Base-by-base conservation (phyloP, 2,329 filamentous ascomycete species). In the Aureobasidium musti region DNA sequence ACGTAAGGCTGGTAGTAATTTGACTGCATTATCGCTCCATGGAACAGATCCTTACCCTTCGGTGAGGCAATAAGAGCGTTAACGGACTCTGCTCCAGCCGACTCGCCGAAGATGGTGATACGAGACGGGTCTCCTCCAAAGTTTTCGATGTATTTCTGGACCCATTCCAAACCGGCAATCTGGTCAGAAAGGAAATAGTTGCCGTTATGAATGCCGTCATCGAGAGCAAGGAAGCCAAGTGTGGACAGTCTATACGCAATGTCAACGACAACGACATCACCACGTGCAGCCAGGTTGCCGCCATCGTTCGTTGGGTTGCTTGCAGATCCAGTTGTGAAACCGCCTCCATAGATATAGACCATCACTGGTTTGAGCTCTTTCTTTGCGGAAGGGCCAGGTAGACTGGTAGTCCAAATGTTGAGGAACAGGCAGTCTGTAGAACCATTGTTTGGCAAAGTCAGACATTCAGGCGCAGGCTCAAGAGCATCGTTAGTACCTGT, bases 101-200 rank as follows among this genome's bases (percentile, higher is more conserved):
- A 39, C 37, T 69, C 67, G 5, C 64, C 67, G 21, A 65, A 69
- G 14, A 70, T 63, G 1, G 68, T 69, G 19, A 70, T 66, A 23
- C 39, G 52, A 6, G 26, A 30, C 23, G 69, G 68, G 43, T 71
- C 69, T 17, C 69, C 69, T 11, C 68, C 69, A 28, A 69, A 70
- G 47, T 35, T 50, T 11, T 41, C 54, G 14, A 66, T 66, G 30
- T 69, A 45, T 45, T 67, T 63, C 17, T 70, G 66, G 4, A 68
- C 52, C 68, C 69, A 69, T 45, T 83, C 79, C 7, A 84, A 74
- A 0, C 81, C 83, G 28, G 78, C 78, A 60, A 82, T 79, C 69
- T 83, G 80, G 70, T 85, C 82, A 5, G 77, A 78, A 1, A 85
- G 73, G 5, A 81, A 82, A 61, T 79, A 82, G 66, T 84, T 84